Evolutionary conservation across 75 land plant genomes (phyloP).

Genomic region (Pinus tabuliformis): DNA sequence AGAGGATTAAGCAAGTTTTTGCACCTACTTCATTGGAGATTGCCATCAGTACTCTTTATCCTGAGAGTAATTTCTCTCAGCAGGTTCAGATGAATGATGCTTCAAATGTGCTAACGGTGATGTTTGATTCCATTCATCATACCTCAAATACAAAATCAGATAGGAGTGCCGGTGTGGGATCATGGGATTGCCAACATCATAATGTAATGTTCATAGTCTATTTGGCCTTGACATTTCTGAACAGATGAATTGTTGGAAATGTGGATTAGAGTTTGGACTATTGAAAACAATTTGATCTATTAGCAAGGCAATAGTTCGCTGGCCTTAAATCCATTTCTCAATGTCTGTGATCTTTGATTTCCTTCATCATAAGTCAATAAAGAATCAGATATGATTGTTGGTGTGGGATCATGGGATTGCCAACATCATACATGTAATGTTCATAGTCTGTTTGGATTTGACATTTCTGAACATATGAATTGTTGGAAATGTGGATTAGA

Average conservation of each 20-base stretch:
- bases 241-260: slow-evolving; percentile 73
- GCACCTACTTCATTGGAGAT: too few relatives aligned
- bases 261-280: slow-evolving; percentile 68
- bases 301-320: too few relatives aligned
- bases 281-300: too few relatives aligned
- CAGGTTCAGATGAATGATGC: slow-evolving; percentile 99
- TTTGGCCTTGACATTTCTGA: slow-evolving; percentile 85
- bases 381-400: slow-evolving; percentile 47
- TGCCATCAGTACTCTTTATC: too few relatives aligned
- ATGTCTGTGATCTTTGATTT: slow-evolving; percentile 84
- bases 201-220: slow-evolving; percentile 74
- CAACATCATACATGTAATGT: slow-evolving; percentile 56
- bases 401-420: slow-evolving; percentile 73
- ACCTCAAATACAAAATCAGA: slow-evolving; percentile 62
- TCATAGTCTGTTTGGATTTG: slow-evolving; percentile 85
- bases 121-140: slow-evolving; percentile 81
- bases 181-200: slow-evolving; percentile 72
- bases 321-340: slow-evolving; percentile 89
- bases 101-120: slow-evolving; percentile 80
- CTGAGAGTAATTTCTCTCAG: too few relatives aligned
- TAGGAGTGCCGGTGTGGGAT: slow-evolving; percentile 33
- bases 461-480: slow-evolving; percentile 78
- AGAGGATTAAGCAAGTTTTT: too few relatives aligned
- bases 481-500: slow-evolving; percentile 63
- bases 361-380: slow-evolving; percentile 64